Base-by-base conservation (phyloP, 176 grass and related monocot genomes). In the Bonia amplexicaulis region DNA sequence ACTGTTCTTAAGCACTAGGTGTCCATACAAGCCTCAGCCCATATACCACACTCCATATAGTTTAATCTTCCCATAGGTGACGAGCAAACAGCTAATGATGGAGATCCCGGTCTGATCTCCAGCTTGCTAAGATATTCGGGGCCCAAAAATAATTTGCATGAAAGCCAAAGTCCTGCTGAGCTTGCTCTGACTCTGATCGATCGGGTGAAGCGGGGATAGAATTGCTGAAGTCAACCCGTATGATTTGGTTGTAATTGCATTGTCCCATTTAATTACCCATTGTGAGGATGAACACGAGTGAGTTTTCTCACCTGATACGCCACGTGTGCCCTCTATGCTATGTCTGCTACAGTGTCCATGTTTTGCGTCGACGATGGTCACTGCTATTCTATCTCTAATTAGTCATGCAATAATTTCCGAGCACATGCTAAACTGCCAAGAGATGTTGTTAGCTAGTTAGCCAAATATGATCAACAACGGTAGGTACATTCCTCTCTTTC, bases 231-330 rank as follows among this genome's bases (percentile, higher is more conserved):
- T 64, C 63, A 77, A 71, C 25, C 61, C 27, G 25, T 27, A 42
- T 29, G 42, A 69, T 88, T 69, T 74, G 53, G n/a, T 70, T 61
- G 77, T 33, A 84, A 66, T 80, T 87, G 61, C 33, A 82, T 16
- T 74, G 35, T 17, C 76, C 45, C 58, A 19, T 40, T 72, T 84
- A 42, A 69, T 74, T 9, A 11, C 81, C 22, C 41, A 20, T 66
- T 45, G 19, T 2, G 27, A 9, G 9, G 63, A 26, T 7, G 70
- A 66, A 74, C 29, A 5, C 6, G 45, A 65, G 22, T 14, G 22
- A 71, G 6, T 41, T 25, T 3, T n/a, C 55, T 29, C 11, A 63
- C 60, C 60, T 63, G 12, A 63, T 29, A 14, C 25, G 25, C 12
- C 60, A 29, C 12, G 22, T 8, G 13, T 62, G 6, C 11, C 11